Conservation (phyloP, 768 basidiomycete genomes). For the Tylopilus plumbeoviolaceoides region DNA sequence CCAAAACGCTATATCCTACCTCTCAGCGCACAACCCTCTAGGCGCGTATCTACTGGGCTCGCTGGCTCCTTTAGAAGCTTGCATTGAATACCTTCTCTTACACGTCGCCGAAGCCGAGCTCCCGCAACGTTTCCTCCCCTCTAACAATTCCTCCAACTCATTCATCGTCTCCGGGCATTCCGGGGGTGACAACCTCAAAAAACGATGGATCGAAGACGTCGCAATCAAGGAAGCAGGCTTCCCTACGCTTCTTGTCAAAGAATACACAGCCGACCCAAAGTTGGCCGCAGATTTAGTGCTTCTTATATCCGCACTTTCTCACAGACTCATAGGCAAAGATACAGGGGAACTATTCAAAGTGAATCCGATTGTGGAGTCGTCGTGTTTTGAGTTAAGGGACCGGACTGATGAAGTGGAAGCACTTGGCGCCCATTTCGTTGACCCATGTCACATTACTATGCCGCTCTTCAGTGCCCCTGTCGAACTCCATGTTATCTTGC, state of each 20-base stretch:
- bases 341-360: constrained; percentile 27
- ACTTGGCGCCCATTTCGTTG: constrained; percentile 50
- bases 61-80: constrained; percentile 66
- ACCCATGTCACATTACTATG: constrained; percentile 49
- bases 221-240: constrained; percentile 82
- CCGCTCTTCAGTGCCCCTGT: constrained; percentile 64
- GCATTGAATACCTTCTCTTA: constrained; percentile 80
- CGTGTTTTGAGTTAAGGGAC: constrained; percentile 11
- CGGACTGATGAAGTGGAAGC: constrained; percentile 45
- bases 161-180: constrained; percentile 66
- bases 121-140: constrained; percentile 65
- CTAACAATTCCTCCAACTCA: constrained; percentile 60
- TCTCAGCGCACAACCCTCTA: constrained; percentile 55
- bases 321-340: constrained; percentile 48
- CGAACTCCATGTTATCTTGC: constrained; percentile 61
- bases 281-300: constrained; percentile 47
- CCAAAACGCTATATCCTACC: constrained; percentile 49
- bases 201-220: constrained; percentile 77
- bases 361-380: constrained; percentile 26
- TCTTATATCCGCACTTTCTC: constrained; percentile 54
- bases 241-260: constrained; percentile 66
- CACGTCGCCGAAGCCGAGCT: constrained; percentile 86
- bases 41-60: constrained; percentile 56
- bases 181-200: constrained; percentile 59
- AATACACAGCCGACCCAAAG: constrained; percentile 37